phyloP scores from a whole-genome alignment of 140 eudicot genomes.

The Bidens hawaiensis region DNA sequence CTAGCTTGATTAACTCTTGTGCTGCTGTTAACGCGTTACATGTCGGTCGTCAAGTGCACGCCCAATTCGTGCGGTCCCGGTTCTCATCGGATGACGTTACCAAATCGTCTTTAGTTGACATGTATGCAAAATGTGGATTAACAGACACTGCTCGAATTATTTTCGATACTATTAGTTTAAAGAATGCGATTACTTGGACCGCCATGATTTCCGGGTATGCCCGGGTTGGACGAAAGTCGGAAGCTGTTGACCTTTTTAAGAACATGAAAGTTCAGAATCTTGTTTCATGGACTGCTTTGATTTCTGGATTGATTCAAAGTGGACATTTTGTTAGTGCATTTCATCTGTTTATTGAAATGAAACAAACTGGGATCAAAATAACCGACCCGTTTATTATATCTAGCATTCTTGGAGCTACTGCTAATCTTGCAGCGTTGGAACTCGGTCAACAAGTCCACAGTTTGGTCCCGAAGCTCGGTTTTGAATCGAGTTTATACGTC shows the following conservation, averaged over 20 bases:
- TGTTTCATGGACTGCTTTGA: conserved; percentile 72
- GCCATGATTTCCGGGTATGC: conserved; percentile 74
- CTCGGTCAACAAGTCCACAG: conserved; percentile 66
- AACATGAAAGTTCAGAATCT: conserved; percentile 34
- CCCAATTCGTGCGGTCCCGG: conserved; percentile 38
- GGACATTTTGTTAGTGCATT: conserved; percentile 41
- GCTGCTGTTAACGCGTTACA: conserved; percentile 36
- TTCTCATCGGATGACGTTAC: conserved; percentile 52
- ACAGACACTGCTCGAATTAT: conserved; percentile 43
- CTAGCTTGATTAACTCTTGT: conserved; percentile 56
- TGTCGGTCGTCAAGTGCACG: conserved; percentile 63
- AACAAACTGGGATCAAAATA: conserved; percentile 41
- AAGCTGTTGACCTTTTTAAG: conserved; percentile 42
- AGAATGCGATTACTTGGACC: conserved; percentile 50
- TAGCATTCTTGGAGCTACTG: conserved; percentile 51
- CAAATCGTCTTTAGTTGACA: conserved; percentile 59
- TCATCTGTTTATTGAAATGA: conserved; percentile 44
- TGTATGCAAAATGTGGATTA: conserved; percentile 66
- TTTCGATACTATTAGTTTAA: conserved; percentile 39
- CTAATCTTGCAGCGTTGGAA: conserved; percentile 47
- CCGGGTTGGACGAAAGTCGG: conserved; percentile 37
- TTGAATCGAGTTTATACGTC: conserved; percentile 39
- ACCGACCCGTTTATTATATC: conserved; percentile 53
- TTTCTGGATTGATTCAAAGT: conserved; percentile 67
- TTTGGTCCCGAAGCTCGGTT: conserved; percentile 45